Evolutionary conservation across 169 alveolate species (phyloP).

Genomic region (Cryptosporidium sp.): DNA sequence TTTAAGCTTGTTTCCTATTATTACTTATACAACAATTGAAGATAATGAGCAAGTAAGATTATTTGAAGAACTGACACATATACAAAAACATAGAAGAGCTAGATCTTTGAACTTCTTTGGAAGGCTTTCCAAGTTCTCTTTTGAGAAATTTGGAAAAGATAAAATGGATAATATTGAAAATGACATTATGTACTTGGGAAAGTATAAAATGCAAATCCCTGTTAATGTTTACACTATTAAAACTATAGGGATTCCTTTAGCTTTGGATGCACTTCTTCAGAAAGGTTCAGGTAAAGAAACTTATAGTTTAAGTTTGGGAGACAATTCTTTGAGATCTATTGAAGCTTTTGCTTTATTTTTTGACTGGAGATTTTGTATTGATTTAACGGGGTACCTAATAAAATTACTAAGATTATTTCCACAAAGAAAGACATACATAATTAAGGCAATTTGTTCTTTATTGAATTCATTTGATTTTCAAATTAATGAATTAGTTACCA

Average conservation of each 20-base stretch:
- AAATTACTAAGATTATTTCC: conserved; percentile 33
- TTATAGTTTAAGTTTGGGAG: conserved; percentile 56
- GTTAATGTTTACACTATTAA: conserved; percentile 14
- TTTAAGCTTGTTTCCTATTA: conserved; percentile 29
- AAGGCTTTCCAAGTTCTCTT: conserved; percentile 37
- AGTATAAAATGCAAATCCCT: neutral
- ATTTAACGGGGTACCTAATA: conserved; percentile 21
- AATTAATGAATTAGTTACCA: conserved; percentile 14
- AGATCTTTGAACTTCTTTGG: conserved; percentile 57
- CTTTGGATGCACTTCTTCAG: conserved; percentile 47
- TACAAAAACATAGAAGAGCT: conserved; percentile 74
- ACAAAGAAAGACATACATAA: conserved; percentile 56
- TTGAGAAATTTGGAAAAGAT: neutral
- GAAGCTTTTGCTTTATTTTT: conserved; percentile 29
- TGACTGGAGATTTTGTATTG: conserved; percentile 54
- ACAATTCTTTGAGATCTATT: conserved; percentile 55
- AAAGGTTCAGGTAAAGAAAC: conserved; percentile 34
- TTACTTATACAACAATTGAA: conserved; percentile 4
- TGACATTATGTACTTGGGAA: neutral
- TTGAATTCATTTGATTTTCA: conserved; percentile 72
- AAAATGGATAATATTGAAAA: neutral
- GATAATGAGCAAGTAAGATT: conserved; percentile 40
- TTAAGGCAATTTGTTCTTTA: conserved; percentile 54
- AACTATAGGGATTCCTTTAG: conserved; percentile 30
- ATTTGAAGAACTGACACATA: conserved; percentile 49